phyloP scores from a whole-genome alignment of 345 rosid genomes.

The Noccaea caerulescens region DNA sequence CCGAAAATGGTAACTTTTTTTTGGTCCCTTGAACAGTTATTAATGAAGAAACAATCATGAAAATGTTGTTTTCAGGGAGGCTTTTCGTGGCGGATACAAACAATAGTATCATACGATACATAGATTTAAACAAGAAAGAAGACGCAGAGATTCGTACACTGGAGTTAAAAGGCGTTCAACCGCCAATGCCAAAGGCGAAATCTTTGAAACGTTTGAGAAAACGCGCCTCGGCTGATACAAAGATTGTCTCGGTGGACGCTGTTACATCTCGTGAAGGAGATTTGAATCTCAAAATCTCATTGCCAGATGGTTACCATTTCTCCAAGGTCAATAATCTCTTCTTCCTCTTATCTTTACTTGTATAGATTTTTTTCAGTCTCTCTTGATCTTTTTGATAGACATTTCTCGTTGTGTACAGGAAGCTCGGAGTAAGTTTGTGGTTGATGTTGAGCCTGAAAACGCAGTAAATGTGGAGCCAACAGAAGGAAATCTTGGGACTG shows the following conservation, averaged over 20 bases:
- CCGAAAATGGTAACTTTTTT: slow-evolving; percentile 60
- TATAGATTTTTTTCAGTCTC: background rate
- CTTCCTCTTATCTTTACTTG: background rate
- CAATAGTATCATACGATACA: slow-evolving; percentile 74
- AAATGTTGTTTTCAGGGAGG: slow-evolving; percentile 56
- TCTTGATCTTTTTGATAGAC: background rate
- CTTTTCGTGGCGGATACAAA: slow-evolving; percentile 89
- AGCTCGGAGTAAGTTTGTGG: slow-evolving; percentile 74
- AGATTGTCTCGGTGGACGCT: slow-evolving; percentile 58
- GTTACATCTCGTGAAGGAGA: slow-evolving; percentile 69
- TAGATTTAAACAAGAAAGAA: slow-evolving; percentile 61
- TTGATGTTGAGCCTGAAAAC: slow-evolving; percentile 76
- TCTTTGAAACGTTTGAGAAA: slow-evolving; percentile 74
- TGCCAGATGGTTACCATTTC: slow-evolving; percentile 84
- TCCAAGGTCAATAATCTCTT: slow-evolving; percentile 61
- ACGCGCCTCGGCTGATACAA: slow-evolving; percentile 69
- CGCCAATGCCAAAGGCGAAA: slow-evolving; percentile 64
- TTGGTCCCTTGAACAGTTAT: background rate
- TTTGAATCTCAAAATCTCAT: slow-evolving; percentile 63
- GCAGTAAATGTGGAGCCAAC: slow-evolving; percentile 56
- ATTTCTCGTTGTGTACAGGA: slow-evolving; percentile 53
- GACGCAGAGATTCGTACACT: slow-evolving; percentile 63
- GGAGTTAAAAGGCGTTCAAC: slow-evolving; percentile 85
- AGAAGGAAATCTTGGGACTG: slow-evolving; percentile 73
- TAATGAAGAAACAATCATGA: background rate